Conservation (phyloP, 1,139 yeast species). For the Scheffersomyces segobiensis region DNA sequence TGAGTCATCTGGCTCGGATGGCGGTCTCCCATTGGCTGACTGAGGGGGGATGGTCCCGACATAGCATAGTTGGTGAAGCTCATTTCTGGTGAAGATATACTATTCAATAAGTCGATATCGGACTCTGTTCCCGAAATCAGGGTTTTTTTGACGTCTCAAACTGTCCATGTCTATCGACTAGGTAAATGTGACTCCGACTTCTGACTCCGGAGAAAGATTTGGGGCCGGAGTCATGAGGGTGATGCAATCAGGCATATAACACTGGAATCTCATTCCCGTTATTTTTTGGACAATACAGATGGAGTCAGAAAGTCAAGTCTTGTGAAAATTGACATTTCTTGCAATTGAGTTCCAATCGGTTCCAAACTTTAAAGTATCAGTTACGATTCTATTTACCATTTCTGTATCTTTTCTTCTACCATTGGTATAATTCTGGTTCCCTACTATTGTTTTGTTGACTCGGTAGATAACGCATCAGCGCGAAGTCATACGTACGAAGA, state of each 20-base stretch:
- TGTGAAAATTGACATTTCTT: background rate
- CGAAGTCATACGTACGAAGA: background rate
- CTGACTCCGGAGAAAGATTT: background rate
- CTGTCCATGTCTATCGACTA: background rate
- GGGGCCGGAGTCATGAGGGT: background rate
- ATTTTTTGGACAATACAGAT: background rate
- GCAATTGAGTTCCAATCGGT: too few relatives aligned
- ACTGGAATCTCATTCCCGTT: background rate
- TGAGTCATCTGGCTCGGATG: slow-evolving; percentile 1
- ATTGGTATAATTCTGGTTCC: too few relatives aligned
- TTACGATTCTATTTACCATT: too few relatives aligned
- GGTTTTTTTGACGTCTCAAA: background rate
- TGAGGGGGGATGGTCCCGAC: background rate
- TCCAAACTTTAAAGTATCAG: too few relatives aligned
- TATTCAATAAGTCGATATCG: background rate
- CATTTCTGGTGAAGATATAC: background rate
- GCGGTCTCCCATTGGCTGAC: slow-evolving; percentile 2
- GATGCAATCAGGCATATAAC: background rate
- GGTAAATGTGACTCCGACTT: background rate
- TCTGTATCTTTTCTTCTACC: too few relatives aligned
- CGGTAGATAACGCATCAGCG: background rate
- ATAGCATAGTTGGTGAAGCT: background rate
- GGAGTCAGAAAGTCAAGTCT: background rate
- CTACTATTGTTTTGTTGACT: too few relatives aligned
- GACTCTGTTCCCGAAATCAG: background rate